phyloP scores from a whole-genome alignment of 2,329 filamentous ascomycete species.

The Colletotrichum simmondsii region DNA sequence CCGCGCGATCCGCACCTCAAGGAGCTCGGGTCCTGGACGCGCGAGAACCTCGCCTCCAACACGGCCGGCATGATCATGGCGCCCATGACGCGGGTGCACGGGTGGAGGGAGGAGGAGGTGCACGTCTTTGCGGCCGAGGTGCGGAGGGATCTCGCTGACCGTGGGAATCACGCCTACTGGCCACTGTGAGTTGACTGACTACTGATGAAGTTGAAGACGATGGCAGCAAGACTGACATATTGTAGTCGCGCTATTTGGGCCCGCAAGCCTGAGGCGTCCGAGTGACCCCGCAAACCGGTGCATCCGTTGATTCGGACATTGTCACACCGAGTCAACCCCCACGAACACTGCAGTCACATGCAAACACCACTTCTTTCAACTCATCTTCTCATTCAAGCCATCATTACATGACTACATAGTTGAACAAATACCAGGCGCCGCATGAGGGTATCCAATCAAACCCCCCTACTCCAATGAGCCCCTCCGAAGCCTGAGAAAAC shows the following conservation, averaged over 20 bases:
- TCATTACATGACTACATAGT: background rate
- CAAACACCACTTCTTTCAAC: background rate
- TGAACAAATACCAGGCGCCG: constrained; percentile 16
- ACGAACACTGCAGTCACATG: background rate
- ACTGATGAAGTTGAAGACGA: background rate
- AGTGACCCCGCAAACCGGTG: too few relatives aligned
- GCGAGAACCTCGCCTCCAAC: constrained; percentile 44
- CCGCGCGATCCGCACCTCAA: constrained; percentile 41
- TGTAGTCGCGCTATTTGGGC: background rate
- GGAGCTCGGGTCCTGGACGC: constrained; percentile 42
- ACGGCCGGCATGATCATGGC: constrained; percentile 48
- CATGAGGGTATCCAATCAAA: constrained; percentile 30
- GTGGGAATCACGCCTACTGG: constrained; percentile 22
- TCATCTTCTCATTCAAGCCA: constrained; percentile 5
- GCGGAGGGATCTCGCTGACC: constrained; percentile 36
- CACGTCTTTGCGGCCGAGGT: constrained; percentile 37
- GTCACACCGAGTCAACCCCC: background rate
- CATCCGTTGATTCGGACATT: background rate
- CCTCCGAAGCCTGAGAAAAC: background rate
- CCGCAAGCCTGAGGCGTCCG: background rate
- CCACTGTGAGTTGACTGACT: constrained; percentile 6
- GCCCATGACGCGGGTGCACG: constrained; percentile 48
- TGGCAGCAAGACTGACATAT: background rate
- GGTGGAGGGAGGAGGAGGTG: constrained; percentile 46
- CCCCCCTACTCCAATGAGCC: constrained; percentile 27